Evolutionary conservation across 495 filamentous ascomycete species (phyloP), one percentile per base, ranked within the genome.

Genomic region (Astrothelium macrocarpum): DNA sequence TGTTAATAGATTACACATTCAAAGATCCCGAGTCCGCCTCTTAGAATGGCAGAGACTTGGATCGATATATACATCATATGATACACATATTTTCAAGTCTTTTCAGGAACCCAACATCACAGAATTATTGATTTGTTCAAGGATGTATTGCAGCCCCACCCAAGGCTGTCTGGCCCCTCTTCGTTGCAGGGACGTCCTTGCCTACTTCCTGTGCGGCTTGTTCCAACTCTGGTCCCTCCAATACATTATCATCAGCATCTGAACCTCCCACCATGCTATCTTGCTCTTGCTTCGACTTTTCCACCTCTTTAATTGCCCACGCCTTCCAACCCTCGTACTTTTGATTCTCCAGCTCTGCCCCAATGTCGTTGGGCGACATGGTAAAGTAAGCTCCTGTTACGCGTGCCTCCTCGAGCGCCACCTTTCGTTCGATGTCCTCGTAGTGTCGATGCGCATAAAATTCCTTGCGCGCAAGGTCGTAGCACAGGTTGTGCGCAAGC

Each of bases 341-440:
- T 70, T 80, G 72, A 75, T 91, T 85, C 77, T 98, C 94, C 64
- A 95, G 75, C 62, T 88, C 78, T 83, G 94, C 89, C 69, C 90
- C 86, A 62, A 94, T 78, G 53, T 95, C 85, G 49, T 91, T 66
- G 63, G 79, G 76, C 20, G 83, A 78, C 72, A 86, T 87, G 70
- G 90, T 90, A 68, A 97, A 98, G 72, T 85, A 86, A 62, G 90
- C 94, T 56, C 94, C 94, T 11, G 85, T 86, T 65, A 85, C 82
- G 66, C 88, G 78, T 11, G 94, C 94, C 76, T 98, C 94, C 76
- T 98, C 94, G 26, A 82, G 81, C 1, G 91, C 90, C 68, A 97
- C 84, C 68, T 91, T 83, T 64, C 85, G 83, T 75, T 94, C 85
- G 53, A 94, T 84, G 62, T 97, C 91, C 70, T 95, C 85, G 66